A percentile compares a stretch with the other conserved stretches of the same genome.
Evolutionary conservation across 108 stramenopile genomes (phyloP).

Genomic region (Cyclotella cryptica): DNA sequence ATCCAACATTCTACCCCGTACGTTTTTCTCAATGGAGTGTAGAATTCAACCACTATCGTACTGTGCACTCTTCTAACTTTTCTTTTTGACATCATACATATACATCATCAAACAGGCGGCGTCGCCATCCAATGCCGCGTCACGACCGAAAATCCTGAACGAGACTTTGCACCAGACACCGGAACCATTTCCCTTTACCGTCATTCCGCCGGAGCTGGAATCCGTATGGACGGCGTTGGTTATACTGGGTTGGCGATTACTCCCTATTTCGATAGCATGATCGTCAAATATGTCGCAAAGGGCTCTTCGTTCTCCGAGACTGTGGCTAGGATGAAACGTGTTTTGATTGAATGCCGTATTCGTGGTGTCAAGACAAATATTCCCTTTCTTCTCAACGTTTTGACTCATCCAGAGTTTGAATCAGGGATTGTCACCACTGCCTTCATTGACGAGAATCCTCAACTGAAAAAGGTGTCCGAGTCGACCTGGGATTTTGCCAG

Average conservation of each 20-base stretch:
- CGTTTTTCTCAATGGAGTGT: background rate
- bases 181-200: conserved; percentile 86
- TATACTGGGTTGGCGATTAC: conserved; percentile 83
- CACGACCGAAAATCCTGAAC: conserved; percentile 89
- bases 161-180: conserved; percentile 92
- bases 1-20: conserved; percentile 68
- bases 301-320: conserved; percentile 75
- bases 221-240: conserved; percentile 90
- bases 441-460: conserved; percentile 89
- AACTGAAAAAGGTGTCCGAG: conserved; percentile 64
- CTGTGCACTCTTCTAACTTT: background rate
- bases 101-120: conserved; percentile 31
- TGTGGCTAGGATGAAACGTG: conserved; percentile 84
- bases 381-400: conserved; percentile 85
- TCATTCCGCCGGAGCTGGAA: conserved; percentile 86
- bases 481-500: conserved; percentile 75
- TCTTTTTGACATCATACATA: background rate
- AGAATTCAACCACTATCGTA: no score
- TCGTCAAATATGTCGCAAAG: conserved; percentile 92
- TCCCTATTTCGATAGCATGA: conserved; percentile 93
- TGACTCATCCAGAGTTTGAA: conserved; percentile 88
- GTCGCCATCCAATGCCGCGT: conserved; percentile 95
- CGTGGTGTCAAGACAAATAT: conserved; percentile 92
- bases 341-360: conserved; percentile 88
- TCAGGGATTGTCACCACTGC: conserved; percentile 81